A percentile compares a stretch with the other conserved stretches of the same genome.
Evolutionary conservation across 495 filamentous ascomycete species (phyloP).

Genomic region (Lasiosphaeriaceae sp.): DNA sequence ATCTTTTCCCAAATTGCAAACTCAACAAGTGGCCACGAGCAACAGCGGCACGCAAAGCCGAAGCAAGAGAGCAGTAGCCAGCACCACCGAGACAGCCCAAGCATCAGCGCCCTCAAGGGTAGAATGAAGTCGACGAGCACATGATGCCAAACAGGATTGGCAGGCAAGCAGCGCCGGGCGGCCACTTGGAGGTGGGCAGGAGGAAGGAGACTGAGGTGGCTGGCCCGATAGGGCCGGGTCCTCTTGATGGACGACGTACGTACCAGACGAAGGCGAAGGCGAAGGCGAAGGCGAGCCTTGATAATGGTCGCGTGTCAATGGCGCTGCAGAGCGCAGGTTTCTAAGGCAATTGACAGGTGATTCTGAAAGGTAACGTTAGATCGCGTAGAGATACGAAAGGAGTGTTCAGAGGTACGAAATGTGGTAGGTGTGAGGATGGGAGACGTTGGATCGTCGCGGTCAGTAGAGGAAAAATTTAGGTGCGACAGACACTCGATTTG

Average conservation of each 20-base stretch:
- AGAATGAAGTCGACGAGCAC: neutral
- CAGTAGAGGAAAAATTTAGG: conserved; percentile 30
- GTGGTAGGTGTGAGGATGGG: conserved; percentile 17
- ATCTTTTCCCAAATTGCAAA: neutral
- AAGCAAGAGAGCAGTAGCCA: no score
- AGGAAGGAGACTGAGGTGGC: neutral
- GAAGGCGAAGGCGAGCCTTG: conserved; percentile 12
- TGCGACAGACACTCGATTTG: conserved; percentile 25
- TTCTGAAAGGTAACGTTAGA: conserved; percentile 27
- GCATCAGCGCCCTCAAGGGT: neutral
- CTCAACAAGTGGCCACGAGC: neutral
- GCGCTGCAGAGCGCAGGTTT: conserved; percentile 16
- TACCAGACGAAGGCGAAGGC: no score
- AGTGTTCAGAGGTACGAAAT: conserved; percentile 32
- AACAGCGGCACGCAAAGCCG: neutral
- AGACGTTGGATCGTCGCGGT: conserved; percentile 26
- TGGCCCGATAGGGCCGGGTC: neutral
- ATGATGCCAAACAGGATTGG: neutral
- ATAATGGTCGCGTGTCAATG: conserved; percentile 25
- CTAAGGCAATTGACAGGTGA: conserved; percentile 17
- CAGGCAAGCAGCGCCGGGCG: neutral
- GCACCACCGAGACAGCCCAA: neutral
- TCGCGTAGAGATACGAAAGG: conserved; percentile 34
- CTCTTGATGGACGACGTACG: conserved; percentile 13
- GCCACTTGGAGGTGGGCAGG: neutral